A percentile compares a stretch with the other conserved stretches of the same genome.
Evolutionary conservation across 495 filamentous ascomycete genomes (phyloP).

Genomic region (Neurospora sp.): DNA sequence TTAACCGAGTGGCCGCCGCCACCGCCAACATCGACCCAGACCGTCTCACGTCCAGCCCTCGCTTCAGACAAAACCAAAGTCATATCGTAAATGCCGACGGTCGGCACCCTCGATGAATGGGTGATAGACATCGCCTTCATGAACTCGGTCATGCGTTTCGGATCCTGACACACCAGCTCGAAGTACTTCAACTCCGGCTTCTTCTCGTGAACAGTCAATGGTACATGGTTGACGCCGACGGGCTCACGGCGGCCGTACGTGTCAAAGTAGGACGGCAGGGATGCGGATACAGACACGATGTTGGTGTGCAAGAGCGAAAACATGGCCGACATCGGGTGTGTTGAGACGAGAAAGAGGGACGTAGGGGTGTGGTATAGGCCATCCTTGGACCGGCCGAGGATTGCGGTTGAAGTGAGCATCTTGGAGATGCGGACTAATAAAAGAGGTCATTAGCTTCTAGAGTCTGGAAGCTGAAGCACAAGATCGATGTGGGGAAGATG

Average conservation of each 20-base stretch:
- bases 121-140: slow-evolving; percentile 20
- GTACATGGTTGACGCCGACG: slow-evolving; percentile 14
- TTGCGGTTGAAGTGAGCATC: slow-evolving; percentile 22
- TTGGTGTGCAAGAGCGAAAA: slow-evolving; percentile 50
- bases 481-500: not conserved
- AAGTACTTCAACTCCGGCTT: slow-evolving; percentile 16
- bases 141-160: slow-evolving; percentile 9
- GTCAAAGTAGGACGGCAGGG: slow-evolving; percentile 24
- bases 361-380: slow-evolving; percentile 22
- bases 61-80: slow-evolving; percentile 8
- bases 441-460: not conserved
- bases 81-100: slow-evolving; percentile 26
- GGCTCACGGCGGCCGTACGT: slow-evolving; percentile 24
- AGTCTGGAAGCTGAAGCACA: not conserved
- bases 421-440: slow-evolving; percentile 16
- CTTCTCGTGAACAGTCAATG: slow-evolving; percentile 15
- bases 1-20: slow-evolving; percentile 26
- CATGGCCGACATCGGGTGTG: slow-evolving; percentile 15
- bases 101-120: slow-evolving; percentile 12
- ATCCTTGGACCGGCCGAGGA: slow-evolving; percentile 11
- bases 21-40: slow-evolving; percentile 33
- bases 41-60: slow-evolving; percentile 3
- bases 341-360: slow-evolving; percentile 14
- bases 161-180: slow-evolving; percentile 16
- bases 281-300: slow-evolving; percentile 11